phyloP scores from a whole-genome alignment of 192 early-diverging fungal species.

The Borealophlyctis nickersoniae region DNA sequence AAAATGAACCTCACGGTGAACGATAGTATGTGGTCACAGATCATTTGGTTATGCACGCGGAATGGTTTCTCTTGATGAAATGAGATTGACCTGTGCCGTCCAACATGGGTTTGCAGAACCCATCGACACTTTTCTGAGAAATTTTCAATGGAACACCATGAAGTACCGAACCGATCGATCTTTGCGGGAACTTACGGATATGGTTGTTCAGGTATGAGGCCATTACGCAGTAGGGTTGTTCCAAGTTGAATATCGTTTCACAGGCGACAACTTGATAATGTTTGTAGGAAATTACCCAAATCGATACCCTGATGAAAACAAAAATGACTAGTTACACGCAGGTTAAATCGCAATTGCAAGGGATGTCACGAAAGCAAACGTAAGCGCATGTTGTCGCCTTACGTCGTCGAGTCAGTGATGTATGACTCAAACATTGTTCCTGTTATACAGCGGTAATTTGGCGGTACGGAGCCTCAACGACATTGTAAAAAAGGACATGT shows the following conservation, averaged over 20 bases:
- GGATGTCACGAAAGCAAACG: conserved; percentile 80
- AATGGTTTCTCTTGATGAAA: too few relatives aligned
- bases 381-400: conserved; percentile 35
- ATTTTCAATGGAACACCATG: conserved; percentile 94
- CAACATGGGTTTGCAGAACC: conserved; percentile 67
- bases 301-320: conserved; percentile 87
- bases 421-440: conserved; percentile 9
- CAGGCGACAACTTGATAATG: not conserved
- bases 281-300: conserved; percentile 74
- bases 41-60: too few relatives aligned
- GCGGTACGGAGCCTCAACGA: conserved; percentile 82
- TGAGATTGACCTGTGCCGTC: too few relatives aligned
- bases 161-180: conserved; percentile 95
- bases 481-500: conserved; percentile 88
- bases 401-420: not conserved
- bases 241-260: not conserved
- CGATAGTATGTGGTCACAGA: conserved; percentile 82
- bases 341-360: conserved; percentile 76
- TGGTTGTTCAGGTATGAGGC: conserved; percentile 67
- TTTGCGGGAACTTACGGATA: conserved; percentile 75
- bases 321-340: conserved; percentile 85
- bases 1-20: conserved; percentile 66
- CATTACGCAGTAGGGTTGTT: not conserved
- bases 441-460: conserved; percentile 63
- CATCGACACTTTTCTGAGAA: conserved; percentile 81